These are phyloP conservation scores for Aureobasidium musti DNA, from an alignment of 2,329 filamentous ascomycete species.

Conservation along the genomic window DNA sequence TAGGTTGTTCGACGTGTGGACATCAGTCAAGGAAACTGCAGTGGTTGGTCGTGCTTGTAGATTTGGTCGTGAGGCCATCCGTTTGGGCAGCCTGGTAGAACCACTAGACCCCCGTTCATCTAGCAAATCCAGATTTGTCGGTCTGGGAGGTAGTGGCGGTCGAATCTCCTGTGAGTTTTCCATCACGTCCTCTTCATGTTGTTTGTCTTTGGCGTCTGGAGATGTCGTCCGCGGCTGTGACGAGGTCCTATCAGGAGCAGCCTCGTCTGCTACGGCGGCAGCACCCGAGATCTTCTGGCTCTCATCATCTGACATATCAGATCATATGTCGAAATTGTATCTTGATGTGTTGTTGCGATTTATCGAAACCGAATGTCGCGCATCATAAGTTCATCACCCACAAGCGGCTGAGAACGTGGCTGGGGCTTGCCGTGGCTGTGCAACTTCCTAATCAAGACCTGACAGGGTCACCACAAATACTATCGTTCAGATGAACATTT, in stretches of 20 bases:
- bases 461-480: not conserved
- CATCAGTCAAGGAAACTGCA: conserved; percentile 77
- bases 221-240: not conserved
- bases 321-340: not conserved
- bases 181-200: not conserved
- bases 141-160: conserved; percentile 44
- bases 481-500: not conserved
- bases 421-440: conserved; percentile 15
- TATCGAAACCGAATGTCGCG: no score
- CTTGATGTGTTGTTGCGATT: not conserved
- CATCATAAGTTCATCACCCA: conserved; percentile 5
- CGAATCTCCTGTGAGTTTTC: conserved; percentile 40
- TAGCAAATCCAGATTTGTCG: conserved; percentile 37
- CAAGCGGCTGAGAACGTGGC: not conserved
- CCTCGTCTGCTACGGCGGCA: not conserved
- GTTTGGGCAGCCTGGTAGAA: conserved; percentile 42
- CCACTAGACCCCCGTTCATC: conserved; percentile 36
- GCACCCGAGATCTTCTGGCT: not conserved
- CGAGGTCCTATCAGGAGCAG: not conserved
- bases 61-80: conserved; percentile 42
- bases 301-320: conserved; percentile 11
- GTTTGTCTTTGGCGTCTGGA: not conserved
- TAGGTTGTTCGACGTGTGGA: conserved; percentile 69
- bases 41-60: conserved; percentile 72
- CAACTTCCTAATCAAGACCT: not conserved